Conservation (phyloP, 1,284 basidiomycete species). For the Thecaphora thlaspeos region DNA sequence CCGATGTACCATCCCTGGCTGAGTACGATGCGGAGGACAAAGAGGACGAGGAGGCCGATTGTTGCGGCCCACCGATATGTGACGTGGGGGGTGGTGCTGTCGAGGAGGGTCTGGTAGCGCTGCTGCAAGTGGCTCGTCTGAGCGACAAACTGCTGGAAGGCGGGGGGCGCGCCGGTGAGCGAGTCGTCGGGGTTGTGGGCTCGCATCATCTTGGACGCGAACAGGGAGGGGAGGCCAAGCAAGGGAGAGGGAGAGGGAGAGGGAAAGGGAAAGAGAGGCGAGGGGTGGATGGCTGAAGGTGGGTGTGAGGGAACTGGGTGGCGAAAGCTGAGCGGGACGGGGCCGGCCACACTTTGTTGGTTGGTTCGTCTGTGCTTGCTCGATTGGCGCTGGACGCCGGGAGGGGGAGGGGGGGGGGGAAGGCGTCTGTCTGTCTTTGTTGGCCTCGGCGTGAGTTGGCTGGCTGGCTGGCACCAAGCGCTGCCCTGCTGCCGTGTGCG, state of each 20-base stretch:
- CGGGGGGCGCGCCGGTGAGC: conserved; percentile 26
- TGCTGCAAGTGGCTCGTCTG: conserved; percentile 40
- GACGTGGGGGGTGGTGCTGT: conserved; percentile 85
- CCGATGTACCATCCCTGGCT: conserved; percentile 90
- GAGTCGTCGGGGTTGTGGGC: conserved; percentile 38
- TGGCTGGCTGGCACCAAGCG: no score
- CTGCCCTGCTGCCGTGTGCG: no score
- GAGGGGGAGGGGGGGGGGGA: no score
- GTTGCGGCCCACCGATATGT: conserved; percentile 86
- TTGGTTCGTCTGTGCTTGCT: no score
- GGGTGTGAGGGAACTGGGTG: no score
- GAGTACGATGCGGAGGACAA: conserved; percentile 82
- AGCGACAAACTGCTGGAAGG: conserved; percentile 39
- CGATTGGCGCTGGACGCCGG: no score
- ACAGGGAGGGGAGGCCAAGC: not conserved
- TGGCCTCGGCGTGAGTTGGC: no score
- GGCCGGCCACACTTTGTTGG: no score
- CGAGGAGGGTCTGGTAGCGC: conserved; percentile 71
- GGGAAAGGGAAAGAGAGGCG: not conserved
- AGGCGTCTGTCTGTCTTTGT: no score
- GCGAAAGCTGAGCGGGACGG: no score
- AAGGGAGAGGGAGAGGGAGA: not conserved
- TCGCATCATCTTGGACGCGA: conserved; percentile 39
- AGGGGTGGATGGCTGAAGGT: no score
- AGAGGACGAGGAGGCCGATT: conserved; percentile 70